Evolutionary conservation across 2,329 filamentous ascomycete genomes (phyloP), one percentile per base, ranked within the genome.

Genomic region (Chaetomium globosum): DNA sequence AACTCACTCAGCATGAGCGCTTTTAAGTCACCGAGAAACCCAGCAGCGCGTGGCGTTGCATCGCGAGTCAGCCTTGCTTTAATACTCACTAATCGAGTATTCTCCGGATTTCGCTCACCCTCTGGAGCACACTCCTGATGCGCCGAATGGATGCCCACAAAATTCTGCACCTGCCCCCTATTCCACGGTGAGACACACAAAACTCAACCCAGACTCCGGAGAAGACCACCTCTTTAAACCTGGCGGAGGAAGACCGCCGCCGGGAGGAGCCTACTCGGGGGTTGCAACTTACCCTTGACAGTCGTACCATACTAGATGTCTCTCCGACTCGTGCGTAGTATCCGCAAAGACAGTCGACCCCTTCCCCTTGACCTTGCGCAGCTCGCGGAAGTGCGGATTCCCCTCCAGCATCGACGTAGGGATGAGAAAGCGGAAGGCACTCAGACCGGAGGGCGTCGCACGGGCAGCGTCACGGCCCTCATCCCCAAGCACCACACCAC

Each of bases 261-360:
- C 26, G 4, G 26, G 26, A 4, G 26, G 26, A 26, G 26, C 26
- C 26, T 26, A 26, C 26, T 26, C 26, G 26, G 26, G n/a, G 6
- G 5, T 5, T 19, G 19, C 19, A 12, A 49, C 46, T 49, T 21
- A 49, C 46, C 46, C 46, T 49, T 49, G 46, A 49, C 46, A 49
- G 7, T 49, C 46, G 19, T 49, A 49, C 46, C 46, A 49, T 19
- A 49, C 46, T 19, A 49, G 46, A 49, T 49, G 46, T 1, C 46
- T 19, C 19, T 49, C 46, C 46, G 46, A 49, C 46, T 49, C 46
- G 10, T 49, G 46, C 46, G 46, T 19, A 2, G 46, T 49, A 49
- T 49, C 46, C 19, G 46, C 46, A 49, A 49, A 49, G 19, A 49
- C 46, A 49, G 46, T 49, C 46, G 46, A 49, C 46, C 46, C 46